phyloP scores from a whole-genome alignment of 495 filamentous ascomycete genomes.

The Platismatia glauca region DNA sequence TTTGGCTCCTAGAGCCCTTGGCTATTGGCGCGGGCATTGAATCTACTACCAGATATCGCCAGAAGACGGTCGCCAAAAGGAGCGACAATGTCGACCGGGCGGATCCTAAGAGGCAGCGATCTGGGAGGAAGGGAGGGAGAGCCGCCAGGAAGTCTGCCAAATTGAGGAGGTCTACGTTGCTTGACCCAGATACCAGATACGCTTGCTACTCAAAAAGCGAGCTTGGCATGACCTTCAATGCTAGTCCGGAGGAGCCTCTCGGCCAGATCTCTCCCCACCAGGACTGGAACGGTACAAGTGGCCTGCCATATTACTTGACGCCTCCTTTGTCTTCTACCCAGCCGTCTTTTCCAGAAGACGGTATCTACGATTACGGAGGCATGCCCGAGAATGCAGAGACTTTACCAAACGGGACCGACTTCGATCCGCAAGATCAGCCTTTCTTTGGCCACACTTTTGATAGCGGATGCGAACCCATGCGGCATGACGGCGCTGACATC shows the following conservation, averaged over 20 bases:
- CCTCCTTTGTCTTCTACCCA: conserved; percentile 8
- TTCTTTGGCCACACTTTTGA: conserved; percentile 3
- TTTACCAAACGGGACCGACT: background rate
- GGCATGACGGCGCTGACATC: background rate
- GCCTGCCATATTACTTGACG: conserved; percentile 12
- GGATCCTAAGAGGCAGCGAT: conserved; percentile 42
- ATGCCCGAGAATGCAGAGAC: background rate
- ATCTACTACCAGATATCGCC: conserved; percentile 67
- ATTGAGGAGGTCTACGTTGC: conserved; percentile 13
- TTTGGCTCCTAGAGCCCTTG: conserved; percentile 59
- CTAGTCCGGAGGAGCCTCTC: background rate
- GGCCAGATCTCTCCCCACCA: background rate
- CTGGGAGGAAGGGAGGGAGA: conserved; percentile 50
- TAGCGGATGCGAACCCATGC: background rate
- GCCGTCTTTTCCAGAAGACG: background rate
- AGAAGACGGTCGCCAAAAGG: conserved; percentile 43
- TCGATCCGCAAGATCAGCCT: background rate
- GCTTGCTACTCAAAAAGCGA: background rate
- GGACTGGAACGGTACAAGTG: background rate
- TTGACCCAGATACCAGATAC: conserved; percentile 1
- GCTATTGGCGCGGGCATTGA: conserved; percentile 54
- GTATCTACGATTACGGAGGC: conserved; percentile 8
- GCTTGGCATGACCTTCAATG: background rate
- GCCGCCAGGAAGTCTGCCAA: conserved; percentile 34
- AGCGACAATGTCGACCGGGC: conserved; percentile 34